Conservation (phyloP, 2,329 filamentous ascomycete genomes). For the Paecilomyces variotii region DNA sequence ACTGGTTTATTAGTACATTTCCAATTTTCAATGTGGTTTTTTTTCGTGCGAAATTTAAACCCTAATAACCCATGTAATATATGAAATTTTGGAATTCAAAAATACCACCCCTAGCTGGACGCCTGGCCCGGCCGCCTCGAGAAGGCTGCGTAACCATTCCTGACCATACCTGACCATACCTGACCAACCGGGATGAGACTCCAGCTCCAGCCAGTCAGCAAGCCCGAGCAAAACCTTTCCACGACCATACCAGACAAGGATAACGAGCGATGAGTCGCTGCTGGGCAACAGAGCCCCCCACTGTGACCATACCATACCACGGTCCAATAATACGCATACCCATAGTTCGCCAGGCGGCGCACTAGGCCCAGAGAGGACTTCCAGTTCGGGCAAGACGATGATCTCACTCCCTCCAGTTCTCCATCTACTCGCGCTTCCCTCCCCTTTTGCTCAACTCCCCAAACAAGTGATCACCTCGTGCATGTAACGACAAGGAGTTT, state of each 20-base stretch:
- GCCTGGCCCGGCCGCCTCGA: neutral
- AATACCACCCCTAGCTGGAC: neutral
- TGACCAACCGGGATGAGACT: neutral
- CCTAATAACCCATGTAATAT: no score
- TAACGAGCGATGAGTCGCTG: slow-evolving; percentile 3
- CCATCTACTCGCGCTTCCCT: neutral
- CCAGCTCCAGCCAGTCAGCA: neutral
- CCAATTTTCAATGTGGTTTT: no score
- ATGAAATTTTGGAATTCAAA: no score
- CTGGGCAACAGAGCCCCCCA: neutral
- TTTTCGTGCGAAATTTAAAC: no score
- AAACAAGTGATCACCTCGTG: neutral
- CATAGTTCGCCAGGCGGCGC: neutral
- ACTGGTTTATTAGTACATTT: no score
- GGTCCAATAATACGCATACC: neutral
- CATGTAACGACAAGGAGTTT: neutral
- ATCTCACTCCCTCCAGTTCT: neutral
- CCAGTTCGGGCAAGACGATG: slow-evolving; percentile 3
- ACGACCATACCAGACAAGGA: slow-evolving; percentile 8
- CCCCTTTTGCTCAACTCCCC: neutral
- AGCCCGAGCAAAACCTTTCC: neutral
- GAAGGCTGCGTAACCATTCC: neutral
- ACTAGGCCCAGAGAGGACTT: neutral
- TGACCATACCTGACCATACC: neutral
- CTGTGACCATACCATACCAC: neutral